These are phyloP conservation scores for Holtermannia corniformis DNA, from an alignment of 768 basidiomycete species.

Conservation along the genomic window DNA sequence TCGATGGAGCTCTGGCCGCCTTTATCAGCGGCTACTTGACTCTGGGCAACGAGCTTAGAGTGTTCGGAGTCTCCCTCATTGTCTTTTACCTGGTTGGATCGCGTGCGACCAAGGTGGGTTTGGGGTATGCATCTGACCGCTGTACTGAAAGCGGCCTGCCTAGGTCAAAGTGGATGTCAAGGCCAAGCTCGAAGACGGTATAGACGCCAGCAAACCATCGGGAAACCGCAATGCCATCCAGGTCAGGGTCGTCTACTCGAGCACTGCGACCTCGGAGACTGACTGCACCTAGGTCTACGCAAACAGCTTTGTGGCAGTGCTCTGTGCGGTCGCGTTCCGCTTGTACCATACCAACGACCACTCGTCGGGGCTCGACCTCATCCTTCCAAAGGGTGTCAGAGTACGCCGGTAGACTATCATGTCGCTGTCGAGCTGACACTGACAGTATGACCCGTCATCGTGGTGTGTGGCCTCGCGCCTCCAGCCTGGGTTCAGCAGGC, in stretches of 20 bases:
- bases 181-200: conserved; percentile 57
- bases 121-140: neutral
- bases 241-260: conserved; percentile 43
- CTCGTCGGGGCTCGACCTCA: neutral
- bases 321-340: neutral
- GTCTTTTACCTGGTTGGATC: conserved; percentile 58
- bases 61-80: conserved; percentile 36
- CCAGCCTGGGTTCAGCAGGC: conserved; percentile 27
- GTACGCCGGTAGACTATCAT: neutral
- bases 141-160: neutral
- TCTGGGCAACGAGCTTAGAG: conserved; percentile 45
- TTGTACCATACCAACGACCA: neutral
- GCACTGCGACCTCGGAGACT: neutral
- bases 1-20: conserved; percentile 65
- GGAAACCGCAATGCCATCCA: conserved; percentile 72
- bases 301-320: neutral
- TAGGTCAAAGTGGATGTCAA: conserved; percentile 55
- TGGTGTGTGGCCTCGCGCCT: neutral
- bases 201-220: conserved; percentile 48
- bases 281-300: neutral
- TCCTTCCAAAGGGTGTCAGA: neutral
- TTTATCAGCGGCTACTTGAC: conserved; percentile 64
- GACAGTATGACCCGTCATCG: neutral
- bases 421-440: too few species aligned
- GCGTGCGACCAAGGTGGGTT: conserved; percentile 73